These are phyloP conservation scores for Melampsora larici-populina DNA, from an alignment of 1,284 basidiomycete genomes.

Conservation along the genomic window DNA sequence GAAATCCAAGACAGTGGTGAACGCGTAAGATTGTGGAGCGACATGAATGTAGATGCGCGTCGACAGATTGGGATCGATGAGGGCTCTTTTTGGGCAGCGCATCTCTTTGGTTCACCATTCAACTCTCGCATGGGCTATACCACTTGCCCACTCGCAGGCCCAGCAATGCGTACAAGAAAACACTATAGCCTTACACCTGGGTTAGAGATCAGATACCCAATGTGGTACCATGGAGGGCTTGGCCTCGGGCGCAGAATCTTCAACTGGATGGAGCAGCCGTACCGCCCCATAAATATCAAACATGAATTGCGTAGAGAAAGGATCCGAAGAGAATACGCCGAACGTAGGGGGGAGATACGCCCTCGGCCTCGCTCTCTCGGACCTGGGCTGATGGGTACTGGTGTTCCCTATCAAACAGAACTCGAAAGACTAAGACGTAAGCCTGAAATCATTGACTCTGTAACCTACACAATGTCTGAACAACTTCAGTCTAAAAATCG, in stretches of 20 bases:
- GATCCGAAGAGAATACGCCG: conserved; percentile 23
- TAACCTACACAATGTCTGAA: no score
- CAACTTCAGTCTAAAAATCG: no score
- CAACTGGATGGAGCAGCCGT: conserved; percentile 2
- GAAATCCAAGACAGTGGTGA: conserved; percentile 1
- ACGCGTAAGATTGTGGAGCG: conserved; percentile 10
- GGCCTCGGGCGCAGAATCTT: conserved; percentile 28
- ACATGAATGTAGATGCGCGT: not conserved
- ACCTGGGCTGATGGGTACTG: not conserved
- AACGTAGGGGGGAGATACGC: conserved; percentile 15
- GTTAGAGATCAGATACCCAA: conserved; percentile 1
- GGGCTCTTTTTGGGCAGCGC: conserved; percentile 25
- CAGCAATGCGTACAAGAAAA: not conserved
- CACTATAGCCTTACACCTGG: conserved; percentile 22
- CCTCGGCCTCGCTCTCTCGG: not conserved
- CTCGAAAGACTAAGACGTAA: no score
- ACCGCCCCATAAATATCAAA: not conserved
- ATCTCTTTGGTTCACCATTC: conserved; percentile 23
- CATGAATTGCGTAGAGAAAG: not conserved
- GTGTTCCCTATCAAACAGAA: not conserved
- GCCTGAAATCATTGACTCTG: no score
- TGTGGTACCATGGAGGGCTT: conserved; percentile 33
- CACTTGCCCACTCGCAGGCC: not conserved
- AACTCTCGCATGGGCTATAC: conserved; percentile 19
- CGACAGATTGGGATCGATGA: conserved; percentile 5